Base-by-base conservation (phyloP, 2,329 filamentous ascomycete genomes). In the Aureobasidium sp. region DNA sequence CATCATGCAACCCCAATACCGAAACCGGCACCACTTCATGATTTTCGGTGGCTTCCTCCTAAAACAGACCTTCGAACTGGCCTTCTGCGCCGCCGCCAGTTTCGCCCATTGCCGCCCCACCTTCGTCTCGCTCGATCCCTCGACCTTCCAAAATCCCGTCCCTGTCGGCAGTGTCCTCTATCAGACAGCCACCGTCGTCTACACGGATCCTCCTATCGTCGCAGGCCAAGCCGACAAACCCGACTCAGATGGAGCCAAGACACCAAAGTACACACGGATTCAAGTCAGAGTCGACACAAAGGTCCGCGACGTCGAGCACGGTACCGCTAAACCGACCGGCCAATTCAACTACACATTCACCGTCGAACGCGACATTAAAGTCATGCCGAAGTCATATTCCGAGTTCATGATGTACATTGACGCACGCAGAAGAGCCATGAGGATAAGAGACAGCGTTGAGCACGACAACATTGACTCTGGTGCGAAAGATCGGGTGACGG, bases 271-370 rank as follows among this genome's bases (percentile, higher is more conserved):
- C 67, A 87, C 84, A 22, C 80, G 86, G 48, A 82, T 90, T 11
- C 87, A 90, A 68, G 83, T 90, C 11, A 82, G 87, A 8, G 85
- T 90, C 15, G 86, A 89, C 70, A 86, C 84, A 37, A 88, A 88
- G 70, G 87, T 90, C 15, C 78, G 87, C 22, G 84, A 90, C 69
- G 85, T 90, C 34, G 87, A 89, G 73, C 86, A 89, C 68, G 86
- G 84, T 6, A 80, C 80, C 53, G 83, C 84, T 27, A 86, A 84
- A 69, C 82, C 86, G 2, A 90, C 87, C 0, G 88, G 88, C 5
- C 86, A 88, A 68, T 90, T 91, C 76, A 88, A 89, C 68, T 90
- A 90, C 70, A 90, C 87, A 0, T 89, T 89, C 70, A 78, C 81
- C 60, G 85, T 89, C 2, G 82, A 85, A 61, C 83, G 80, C 68